Conservation (phyloP, 225 moss, liverwort and hornwort genomes). For the Bryoerythrophyllum caledonicum region DNA sequence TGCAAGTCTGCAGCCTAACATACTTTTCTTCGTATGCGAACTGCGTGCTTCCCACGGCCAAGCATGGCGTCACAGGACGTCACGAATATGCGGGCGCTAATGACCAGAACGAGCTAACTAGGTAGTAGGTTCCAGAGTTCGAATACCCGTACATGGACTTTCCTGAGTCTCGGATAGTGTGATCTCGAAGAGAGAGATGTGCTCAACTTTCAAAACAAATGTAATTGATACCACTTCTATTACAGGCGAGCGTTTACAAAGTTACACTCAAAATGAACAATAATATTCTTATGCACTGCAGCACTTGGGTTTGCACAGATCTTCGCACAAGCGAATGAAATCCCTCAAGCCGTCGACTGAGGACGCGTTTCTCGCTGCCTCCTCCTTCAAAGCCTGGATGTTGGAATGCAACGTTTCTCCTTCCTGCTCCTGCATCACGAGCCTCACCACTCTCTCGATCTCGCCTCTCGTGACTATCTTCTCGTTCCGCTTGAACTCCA, state of each 20-base stretch:
- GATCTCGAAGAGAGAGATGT: neutral
- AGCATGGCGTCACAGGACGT: neutral
- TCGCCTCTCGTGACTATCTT: constrained; percentile 14
- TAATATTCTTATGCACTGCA: neutral
- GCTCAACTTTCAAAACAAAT: neutral
- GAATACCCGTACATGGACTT: neutral
- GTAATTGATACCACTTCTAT: neutral
- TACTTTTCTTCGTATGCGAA: neutral
- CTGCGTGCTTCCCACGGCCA: neutral
- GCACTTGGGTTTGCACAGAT: neutral
- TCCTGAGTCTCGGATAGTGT: neutral
- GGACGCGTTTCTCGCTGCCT: constrained; percentile 1
- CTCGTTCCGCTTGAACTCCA: constrained; percentile 20
- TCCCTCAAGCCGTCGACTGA: constrained; percentile 4
- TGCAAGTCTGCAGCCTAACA: too few relatives aligned
- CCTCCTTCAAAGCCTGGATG: neutral
- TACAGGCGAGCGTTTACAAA: neutral
- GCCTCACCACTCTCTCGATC: constrained; percentile 40
- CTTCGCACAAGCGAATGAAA: constrained; percentile 17
- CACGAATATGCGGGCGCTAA: neutral
- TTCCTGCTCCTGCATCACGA: constrained; percentile 22
- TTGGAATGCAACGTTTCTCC: constrained; percentile 22
- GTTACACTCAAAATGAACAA: neutral
- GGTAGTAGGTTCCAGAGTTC: neutral
- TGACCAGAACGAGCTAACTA: neutral